Evolutionary conservation across 805 yeast genomes (phyloP).

Genomic region (Ogataea ganodermae): DNA sequence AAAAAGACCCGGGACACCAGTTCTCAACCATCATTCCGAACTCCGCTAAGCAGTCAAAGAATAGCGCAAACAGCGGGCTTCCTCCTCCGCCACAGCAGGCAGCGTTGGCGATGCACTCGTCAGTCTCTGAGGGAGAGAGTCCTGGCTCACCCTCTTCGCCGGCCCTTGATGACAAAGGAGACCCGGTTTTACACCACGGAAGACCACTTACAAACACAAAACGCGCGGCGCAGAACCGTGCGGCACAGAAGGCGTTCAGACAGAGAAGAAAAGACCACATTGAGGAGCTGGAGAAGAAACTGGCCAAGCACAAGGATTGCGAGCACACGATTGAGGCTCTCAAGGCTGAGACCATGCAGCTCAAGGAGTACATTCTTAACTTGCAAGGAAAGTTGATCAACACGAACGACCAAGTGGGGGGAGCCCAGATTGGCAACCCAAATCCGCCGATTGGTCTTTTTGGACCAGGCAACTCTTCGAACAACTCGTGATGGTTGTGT

Average conservation of each 20-base stretch:
- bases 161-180: conserved; percentile 22
- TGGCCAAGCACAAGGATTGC: conserved; percentile 61
- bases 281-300: conserved; percentile 74
- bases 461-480: conserved; percentile 13
- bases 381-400: conserved; percentile 65
- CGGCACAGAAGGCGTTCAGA: conserved; percentile 90
- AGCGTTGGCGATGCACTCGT: background rate
- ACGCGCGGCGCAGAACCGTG: conserved; percentile 89
- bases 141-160: conserved; percentile 14
- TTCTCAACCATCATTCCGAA: conserved; percentile 11
- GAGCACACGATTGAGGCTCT: conserved; percentile 67
- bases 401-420: conserved; percentile 9
- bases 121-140: background rate
- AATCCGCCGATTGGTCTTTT: conserved; percentile 25
- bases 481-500: conserved; percentile 2
- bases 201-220: conserved; percentile 63
- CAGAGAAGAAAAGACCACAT: conserved; percentile 80
- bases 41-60: conserved; percentile 6
- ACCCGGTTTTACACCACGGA: conserved; percentile 27
- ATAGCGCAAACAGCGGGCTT: conserved; percentile 13
- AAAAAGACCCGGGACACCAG: conserved; percentile 1
- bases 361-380: conserved; percentile 71
- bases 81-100: conserved; percentile 17
- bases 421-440: conserved; percentile 10
- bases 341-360: conserved; percentile 66